phyloP scores from a whole-genome alignment of 1,139 yeast species.

The Hanseniaspora uvarum region DNA sequence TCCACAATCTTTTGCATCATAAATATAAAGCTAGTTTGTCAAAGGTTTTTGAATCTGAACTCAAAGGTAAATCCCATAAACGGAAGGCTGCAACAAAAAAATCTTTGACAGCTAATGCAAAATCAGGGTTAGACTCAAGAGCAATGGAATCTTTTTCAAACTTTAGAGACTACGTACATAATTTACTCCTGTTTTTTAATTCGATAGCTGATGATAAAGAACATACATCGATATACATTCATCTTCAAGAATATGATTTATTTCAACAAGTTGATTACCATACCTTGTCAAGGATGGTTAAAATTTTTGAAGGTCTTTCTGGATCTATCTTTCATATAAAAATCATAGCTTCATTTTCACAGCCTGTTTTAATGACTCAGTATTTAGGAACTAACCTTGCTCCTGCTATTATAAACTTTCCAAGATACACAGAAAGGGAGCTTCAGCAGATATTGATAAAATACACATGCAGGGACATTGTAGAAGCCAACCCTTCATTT shows the following conservation, averaged over 20 bases:
- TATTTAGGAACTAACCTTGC: slow-evolving; percentile 2
- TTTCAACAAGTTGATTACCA: slow-evolving; percentile 10
- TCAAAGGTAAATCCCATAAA: neutral
- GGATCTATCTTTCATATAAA: slow-evolving; percentile 13
- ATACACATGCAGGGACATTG: slow-evolving; percentile 4
- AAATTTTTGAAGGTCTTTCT: slow-evolving; percentile 1
- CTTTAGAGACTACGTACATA: slow-evolving; percentile 10
- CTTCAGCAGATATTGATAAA: neutral
- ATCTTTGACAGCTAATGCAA: neutral
- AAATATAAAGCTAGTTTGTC: neutral
- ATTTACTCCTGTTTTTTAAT: slow-evolving; percentile 7
- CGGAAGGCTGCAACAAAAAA: neutral
- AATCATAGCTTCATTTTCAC: slow-evolving; percentile 11
- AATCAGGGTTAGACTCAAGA: slow-evolving; percentile 15
- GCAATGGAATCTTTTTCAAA: slow-evolving; percentile 10
- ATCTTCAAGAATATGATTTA: slow-evolving; percentile 8
- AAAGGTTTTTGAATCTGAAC: neutral
- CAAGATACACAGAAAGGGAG: slow-evolving; percentile 8
- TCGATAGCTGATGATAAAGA: neutral
- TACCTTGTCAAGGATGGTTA: slow-evolving; percentile 4
- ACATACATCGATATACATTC: slow-evolving; percentile 9
- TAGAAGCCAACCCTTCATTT: neutral
- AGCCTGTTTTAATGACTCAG: slow-evolving; percentile 4
- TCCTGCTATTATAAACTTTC: slow-evolving; percentile 7
- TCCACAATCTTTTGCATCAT: neutral